A percentile compares a stretch with the other conserved stretches of the same genome.
These are phyloP conservation scores for Fusarium domesticum DNA, from an alignment of 2,329 filamentous ascomycete genomes.

Conservation along the genomic window DNA sequence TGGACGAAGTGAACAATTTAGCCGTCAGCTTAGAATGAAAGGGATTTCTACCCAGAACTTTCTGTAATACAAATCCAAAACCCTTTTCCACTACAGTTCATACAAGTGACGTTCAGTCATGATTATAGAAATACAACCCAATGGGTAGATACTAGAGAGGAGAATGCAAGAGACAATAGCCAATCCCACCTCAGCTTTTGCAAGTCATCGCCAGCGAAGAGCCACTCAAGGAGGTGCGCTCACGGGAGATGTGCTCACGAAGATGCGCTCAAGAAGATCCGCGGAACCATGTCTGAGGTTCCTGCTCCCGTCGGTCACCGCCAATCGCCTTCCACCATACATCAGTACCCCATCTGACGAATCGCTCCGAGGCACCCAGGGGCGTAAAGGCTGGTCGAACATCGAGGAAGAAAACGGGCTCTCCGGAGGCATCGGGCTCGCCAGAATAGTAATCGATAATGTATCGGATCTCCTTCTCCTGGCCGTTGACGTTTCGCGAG, in stretches of 20 bases:
- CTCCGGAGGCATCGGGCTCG: conserved; percentile 75
- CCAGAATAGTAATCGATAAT: conserved; percentile 96
- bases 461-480: conserved; percentile 78
- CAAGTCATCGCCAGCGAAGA: conserved; percentile 11
- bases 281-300: conserved; percentile 36
- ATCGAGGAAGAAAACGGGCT: conserved; percentile 94
- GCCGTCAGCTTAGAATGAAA: conserved; percentile 26
- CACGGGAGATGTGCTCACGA: too few relatives aligned
- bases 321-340: conserved; percentile 90
- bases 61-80: conserved; percentile 19
- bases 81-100: conserved; percentile 8
- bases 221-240: too few relatives aligned
- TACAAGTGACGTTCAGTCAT: conserved; percentile 27
- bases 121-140: conserved; percentile 31
- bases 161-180: conserved; percentile 20
- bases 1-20: conserved; percentile 50
- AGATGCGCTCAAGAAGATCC: conserved; percentile 16
- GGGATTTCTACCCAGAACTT: conserved; percentile 1
- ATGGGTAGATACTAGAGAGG: conserved; percentile 24
- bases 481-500: conserved; percentile 64
- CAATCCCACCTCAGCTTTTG: conserved; percentile 9
- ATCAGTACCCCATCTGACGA: conserved; percentile 87
- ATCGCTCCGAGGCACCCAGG: conserved; percentile 72
- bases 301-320: conserved; percentile 56
- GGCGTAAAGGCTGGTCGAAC: conserved; percentile 87